Percentiles rank a stretch among this genome's conserved stretches.
These are phyloP conservation scores for Pneumocystis carinii DNA, from an alignment of 1,139 yeast genomes.

Conservation along the genomic window DNA sequence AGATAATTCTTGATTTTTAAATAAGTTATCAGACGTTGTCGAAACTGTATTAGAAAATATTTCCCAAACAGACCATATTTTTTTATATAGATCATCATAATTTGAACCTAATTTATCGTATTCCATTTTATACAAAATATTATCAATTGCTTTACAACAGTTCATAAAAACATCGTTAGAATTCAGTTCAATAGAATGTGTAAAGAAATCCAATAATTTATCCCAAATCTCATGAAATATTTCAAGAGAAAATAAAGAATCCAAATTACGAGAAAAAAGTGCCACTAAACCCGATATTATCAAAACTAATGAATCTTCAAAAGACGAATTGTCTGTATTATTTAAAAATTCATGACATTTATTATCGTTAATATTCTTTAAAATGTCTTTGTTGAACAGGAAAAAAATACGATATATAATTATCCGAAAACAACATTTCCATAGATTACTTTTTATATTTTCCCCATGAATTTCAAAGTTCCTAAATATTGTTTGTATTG, in stretches of 20 bases:
- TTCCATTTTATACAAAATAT: neutral
- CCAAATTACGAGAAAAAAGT: neutral
- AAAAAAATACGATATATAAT: neutral
- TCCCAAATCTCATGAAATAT: neutral
- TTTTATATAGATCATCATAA: neutral
- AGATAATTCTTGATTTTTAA: neutral
- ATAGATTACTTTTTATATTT: neutral
- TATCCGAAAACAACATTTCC: neutral
- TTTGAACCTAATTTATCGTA: neutral
- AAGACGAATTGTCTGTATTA: neutral
- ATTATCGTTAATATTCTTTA: neutral
- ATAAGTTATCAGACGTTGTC: neutral
- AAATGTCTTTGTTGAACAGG: neutral
- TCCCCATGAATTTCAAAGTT: neutral
- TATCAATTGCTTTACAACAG: neutral
- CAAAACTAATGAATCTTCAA: neutral
- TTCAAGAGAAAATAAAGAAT: neutral
- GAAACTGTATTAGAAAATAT: neutral
- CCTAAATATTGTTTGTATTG: constrained; percentile 7
- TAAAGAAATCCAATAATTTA: neutral
- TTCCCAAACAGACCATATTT: neutral
- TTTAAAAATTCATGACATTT: neutral
- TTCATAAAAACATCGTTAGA: neutral
- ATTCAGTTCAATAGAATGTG: neutral
- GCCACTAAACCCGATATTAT: neutral